Conservation (phyloP, 768 basidiomycete genomes). For the Termitomyces sp. region DNA sequence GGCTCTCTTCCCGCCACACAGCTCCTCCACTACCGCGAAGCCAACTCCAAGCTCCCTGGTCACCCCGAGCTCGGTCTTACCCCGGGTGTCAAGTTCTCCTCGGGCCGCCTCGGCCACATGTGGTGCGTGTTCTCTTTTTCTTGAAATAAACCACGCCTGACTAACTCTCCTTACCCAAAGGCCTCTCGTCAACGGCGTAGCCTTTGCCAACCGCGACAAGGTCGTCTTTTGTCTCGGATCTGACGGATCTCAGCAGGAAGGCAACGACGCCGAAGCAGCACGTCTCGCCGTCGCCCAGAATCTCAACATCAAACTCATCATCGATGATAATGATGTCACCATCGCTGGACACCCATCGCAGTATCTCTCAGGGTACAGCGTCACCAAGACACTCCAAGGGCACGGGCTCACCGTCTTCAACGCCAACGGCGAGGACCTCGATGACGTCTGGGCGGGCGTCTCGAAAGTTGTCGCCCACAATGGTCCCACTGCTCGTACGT, state of each 20-base stretch:
- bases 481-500: constrained; percentile 76
- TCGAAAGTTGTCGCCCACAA: constrained; percentile 47
- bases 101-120: constrained; percentile 89
- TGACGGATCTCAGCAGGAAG: constrained; percentile 89
- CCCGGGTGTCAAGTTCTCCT: constrained; percentile 91
- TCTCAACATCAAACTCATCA: constrained; percentile 80
- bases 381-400: constrained; percentile 68
- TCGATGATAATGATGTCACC: constrained; percentile 90
- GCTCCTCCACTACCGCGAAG: constrained; percentile 80
- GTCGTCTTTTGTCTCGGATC: constrained; percentile 81
- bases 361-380: constrained; percentile 75
- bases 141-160: neutral
- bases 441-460: constrained; percentile 69
- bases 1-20: constrained; percentile 70
- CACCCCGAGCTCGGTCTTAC: constrained; percentile 88
- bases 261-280: constrained; percentile 88
- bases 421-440: constrained; percentile 75
- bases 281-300: constrained; percentile 79
- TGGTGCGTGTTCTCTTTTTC: constrained; percentile 40
- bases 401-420: constrained; percentile 77
- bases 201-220: constrained; percentile 74
- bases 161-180: constrained; percentile 18
- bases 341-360: constrained; percentile 89
- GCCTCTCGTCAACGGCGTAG: constrained; percentile 81
- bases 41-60: constrained; percentile 82